phyloP scores from a whole-genome alignment of 352 stramenopile species.

The Pythium periplocum region DNA sequence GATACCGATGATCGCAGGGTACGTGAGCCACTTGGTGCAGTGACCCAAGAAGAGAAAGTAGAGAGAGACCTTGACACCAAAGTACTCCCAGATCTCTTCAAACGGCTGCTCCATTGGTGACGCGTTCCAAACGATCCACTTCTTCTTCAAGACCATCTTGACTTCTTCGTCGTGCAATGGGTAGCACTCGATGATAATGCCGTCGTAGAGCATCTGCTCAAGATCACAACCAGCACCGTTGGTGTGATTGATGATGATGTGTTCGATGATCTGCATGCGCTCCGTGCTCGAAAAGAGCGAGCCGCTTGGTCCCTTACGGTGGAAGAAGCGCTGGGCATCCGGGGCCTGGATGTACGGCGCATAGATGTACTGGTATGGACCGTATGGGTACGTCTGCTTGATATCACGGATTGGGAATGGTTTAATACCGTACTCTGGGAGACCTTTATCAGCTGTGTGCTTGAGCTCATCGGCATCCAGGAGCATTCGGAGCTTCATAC shows the following conservation, averaged over 20 bases:
- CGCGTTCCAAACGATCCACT: slow-evolving; percentile 69
- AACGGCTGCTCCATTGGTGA: slow-evolving; percentile 77
- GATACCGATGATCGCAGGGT: slow-evolving; percentile 88
- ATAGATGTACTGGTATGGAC: slow-evolving; percentile 83
- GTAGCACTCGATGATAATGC: slow-evolving; percentile 70
- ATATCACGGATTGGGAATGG: slow-evolving; percentile 79
- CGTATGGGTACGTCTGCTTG: slow-evolving; percentile 72
- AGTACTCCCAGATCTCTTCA: slow-evolving; percentile 79
- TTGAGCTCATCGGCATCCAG: slow-evolving; percentile 59
- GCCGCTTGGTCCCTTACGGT: slow-evolving; percentile 45
- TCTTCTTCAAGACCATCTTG: slow-evolving; percentile 48
- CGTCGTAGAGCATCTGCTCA: slow-evolving; percentile 71
- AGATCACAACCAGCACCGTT: slow-evolving; percentile 64
- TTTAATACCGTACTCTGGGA: slow-evolving; percentile 66
- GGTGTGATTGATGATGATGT: slow-evolving; percentile 75
- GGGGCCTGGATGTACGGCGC: slow-evolving; percentile 69
- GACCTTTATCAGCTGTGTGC: slow-evolving; percentile 56
- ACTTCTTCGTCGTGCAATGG: slow-evolving; percentile 70
- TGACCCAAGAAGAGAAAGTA: slow-evolving; percentile 98
- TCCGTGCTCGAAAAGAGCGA: slow-evolving; percentile 77
- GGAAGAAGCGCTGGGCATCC: slow-evolving; percentile 65
- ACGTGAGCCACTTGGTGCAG: slow-evolving; percentile 94
- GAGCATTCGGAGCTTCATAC: slow-evolving; percentile 71
- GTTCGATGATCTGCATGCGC: slow-evolving; percentile 75
- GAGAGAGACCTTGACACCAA: slow-evolving; percentile 91